A percentile compares a stretch with the other conserved stretches of the same genome.
These are phyloP conservation scores for Gossypium longicalyx DNA, from an alignment of 345 rosid species.

Conservation along the genomic window DNA sequence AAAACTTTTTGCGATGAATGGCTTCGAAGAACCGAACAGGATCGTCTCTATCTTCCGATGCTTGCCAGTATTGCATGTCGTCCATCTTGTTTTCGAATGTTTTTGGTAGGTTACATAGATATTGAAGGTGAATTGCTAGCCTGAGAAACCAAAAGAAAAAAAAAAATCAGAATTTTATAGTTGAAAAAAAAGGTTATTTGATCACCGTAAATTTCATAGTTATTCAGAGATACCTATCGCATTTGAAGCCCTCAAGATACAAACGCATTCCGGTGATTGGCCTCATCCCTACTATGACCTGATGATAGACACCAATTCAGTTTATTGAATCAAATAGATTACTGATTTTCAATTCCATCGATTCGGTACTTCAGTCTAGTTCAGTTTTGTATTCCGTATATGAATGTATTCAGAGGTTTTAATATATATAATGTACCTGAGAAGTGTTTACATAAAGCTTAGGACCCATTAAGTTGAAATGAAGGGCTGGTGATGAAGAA, in stretches of 20 bases:
- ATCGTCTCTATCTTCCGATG: conserved; percentile 46
- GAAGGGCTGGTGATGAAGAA: conserved; percentile 54
- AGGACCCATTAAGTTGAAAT: conserved; percentile 72
- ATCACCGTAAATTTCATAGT: background rate
- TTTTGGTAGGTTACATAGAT: conserved; percentile 52
- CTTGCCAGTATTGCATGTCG: conserved; percentile 47
- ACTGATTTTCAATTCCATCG: background rate
- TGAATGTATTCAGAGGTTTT: background rate
- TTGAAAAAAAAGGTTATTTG: background rate
- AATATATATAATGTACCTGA: conserved; percentile 41
- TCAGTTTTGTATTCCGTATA: background rate
- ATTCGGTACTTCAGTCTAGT: background rate
- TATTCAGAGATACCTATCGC: conserved; percentile 51
- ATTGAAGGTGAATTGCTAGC: conserved; percentile 75
- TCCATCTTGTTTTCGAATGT: conserved; percentile 53
- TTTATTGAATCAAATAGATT: background rate
- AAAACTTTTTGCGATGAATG: conserved; percentile 50
- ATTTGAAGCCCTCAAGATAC: conserved; percentile 86
- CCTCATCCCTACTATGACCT: conserved; percentile 55
- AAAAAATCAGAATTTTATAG: background rate
- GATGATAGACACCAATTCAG: background rate
- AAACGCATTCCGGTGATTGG: conserved; percentile 84
- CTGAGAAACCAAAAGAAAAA: conserved; percentile 23
- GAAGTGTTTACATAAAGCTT: conserved; percentile 74
- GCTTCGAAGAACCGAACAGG: conserved; percentile 47